Base-by-base conservation (phyloP, 805 yeast species). In the Ogataea minuta region DNA sequence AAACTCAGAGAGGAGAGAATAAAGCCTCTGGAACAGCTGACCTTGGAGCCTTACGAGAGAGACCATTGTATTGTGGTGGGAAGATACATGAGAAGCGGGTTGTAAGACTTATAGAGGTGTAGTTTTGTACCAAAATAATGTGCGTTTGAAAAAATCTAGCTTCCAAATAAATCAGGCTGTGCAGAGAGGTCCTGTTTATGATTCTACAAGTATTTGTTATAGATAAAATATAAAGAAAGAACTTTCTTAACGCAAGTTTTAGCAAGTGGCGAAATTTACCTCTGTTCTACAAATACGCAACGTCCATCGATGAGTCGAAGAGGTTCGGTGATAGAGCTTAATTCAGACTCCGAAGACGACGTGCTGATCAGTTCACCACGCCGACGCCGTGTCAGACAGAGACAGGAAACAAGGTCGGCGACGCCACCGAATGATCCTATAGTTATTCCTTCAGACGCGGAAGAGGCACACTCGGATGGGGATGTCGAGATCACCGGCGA, bases 1-100 rank as follows among this genome's bases (percentile, higher is more conserved):
- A 93, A 93, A 71, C 81, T 93, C 72, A 83, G 99, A 74, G 98
- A 91, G 72, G 99, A 93, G 77, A 84, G 95, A 70, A 86, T 93
- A 70, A 93, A 93, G 75, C 99, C 99, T 50, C 74, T 90, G 63
- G 99, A 93, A 74, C 99, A 93, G 77, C 81, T 93, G 70, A 93
- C 99, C 39, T 79, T 93, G 70, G 99, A 91, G 77, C 99, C 99
- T 68, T 93, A 93, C 73, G 99, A 93, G 79, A 88, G 99, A 78
- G 99, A 93, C 66, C 99, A 93, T 76, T 91, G 98, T 84, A 86
- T 93, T 64, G 99, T 93, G 58, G 88, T 93, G 63, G 99, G 98
- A 66, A 81, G 84, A 70, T 93, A 93, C 77, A 75, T 84, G 78
- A 86, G 99, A 81, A 79, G 91, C 63, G 95, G 93, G 37, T 64